These are phyloP conservation scores for Dipteronia dyeriana DNA, from an alignment of 345 rosid species.

Conservation along the genomic window DNA sequence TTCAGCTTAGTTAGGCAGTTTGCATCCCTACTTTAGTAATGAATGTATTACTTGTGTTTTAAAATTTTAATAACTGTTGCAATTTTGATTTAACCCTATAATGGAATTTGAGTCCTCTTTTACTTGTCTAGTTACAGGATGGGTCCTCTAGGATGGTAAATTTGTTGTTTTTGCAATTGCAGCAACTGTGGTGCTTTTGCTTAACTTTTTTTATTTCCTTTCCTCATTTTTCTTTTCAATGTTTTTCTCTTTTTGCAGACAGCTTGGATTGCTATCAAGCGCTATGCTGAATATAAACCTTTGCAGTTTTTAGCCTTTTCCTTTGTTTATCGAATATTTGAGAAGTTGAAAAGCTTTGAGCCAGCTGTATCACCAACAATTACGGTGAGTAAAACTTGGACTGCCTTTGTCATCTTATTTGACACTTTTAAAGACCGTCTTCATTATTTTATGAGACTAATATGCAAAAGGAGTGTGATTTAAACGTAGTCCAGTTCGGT, in stretches of 20 bases:
- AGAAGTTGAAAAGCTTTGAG: constrained; percentile 85
- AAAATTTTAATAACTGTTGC: neutral
- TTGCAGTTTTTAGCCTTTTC: constrained; percentile 92
- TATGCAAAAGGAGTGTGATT: neutral
- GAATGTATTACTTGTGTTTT: neutral
- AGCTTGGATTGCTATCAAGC: constrained; percentile 79
- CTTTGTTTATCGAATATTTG: constrained; percentile 85
- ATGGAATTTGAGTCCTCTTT: neutral
- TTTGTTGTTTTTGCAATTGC: neutral
- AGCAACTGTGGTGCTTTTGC: neutral
- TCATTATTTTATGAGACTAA: neutral
- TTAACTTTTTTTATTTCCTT: neutral
- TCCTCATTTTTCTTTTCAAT: constrained; percentile 10
- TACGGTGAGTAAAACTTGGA: constrained; percentile 49
- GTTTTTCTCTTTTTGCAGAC: constrained; percentile 49
- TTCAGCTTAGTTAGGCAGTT: neutral
- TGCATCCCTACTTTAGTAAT: neutral
- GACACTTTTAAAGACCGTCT: neutral
- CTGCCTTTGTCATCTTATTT: neutral
- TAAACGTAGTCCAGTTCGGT: constrained; percentile 10
- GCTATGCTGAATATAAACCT: constrained; percentile 83
- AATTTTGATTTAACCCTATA: neutral
- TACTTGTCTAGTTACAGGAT: neutral
- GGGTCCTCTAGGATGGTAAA: neutral
- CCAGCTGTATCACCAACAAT: constrained; percentile 68